Conservation (phyloP, 2,329 filamentous ascomycete species). For the Aspergillus sp. region DNA sequence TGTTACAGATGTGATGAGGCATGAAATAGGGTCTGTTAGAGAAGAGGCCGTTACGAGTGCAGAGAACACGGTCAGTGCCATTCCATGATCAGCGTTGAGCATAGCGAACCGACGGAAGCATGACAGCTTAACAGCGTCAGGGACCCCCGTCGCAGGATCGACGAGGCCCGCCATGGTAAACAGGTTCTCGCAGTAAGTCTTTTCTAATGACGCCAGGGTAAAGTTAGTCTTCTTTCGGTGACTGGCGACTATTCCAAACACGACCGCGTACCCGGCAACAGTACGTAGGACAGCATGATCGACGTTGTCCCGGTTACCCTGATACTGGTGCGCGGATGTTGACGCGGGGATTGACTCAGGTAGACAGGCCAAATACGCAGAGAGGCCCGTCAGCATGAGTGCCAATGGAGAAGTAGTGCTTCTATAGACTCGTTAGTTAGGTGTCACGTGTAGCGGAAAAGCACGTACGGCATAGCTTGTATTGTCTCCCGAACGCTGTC, state of each 20-base stretch:
- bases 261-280: constrained; percentile 26
- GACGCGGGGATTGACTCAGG: constrained; percentile 24
- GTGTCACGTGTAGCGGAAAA: background rate
- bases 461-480: constrained; percentile 25
- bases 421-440: background rate
- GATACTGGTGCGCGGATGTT: constrained; percentile 23
- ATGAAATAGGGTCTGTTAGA: constrained; percentile 56
- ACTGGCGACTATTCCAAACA: constrained; percentile 26
- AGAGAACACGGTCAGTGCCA: constrained; percentile 59
- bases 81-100: constrained; percentile 60
- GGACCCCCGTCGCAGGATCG: constrained; percentile 48
- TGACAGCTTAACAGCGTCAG: constrained; percentile 48
- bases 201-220: constrained; percentile 31
- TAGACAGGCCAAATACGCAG: constrained; percentile 26
- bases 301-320: constrained; percentile 16
- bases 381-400: constrained; percentile 30
- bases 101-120: constrained; percentile 57
- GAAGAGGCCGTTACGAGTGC: constrained; percentile 58
- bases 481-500: constrained; percentile 24
- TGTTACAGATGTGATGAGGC: constrained; percentile 54
- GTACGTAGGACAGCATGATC: constrained; percentile 27
- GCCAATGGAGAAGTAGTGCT: constrained; percentile 22
- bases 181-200: constrained; percentile 57
- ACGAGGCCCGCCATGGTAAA: constrained; percentile 56
- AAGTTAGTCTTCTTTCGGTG: constrained; percentile 26